Percentiles rank a stretch among this genome's conserved stretches.
Conservation (phyloP, 2,329 filamentous ascomycete genomes). For the Hymenoscyphus fraxineus region DNA sequence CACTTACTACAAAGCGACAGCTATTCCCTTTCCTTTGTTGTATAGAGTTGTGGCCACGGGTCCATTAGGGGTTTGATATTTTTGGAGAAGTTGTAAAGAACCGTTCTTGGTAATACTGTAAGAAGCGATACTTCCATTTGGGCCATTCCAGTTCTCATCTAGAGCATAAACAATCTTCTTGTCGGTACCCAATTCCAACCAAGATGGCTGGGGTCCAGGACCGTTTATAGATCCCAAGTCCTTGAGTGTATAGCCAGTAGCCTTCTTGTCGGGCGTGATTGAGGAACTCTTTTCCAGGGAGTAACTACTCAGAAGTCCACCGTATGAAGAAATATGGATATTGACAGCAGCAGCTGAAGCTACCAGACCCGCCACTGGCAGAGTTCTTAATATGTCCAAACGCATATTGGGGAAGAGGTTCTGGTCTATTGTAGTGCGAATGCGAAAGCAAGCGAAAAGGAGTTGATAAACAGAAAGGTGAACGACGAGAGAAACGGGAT, state of each 20-base stretch:
- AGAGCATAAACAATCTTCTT: conserved; percentile 29
- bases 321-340: conserved; percentile 40
- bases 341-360: conserved; percentile 13
- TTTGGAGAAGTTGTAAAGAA: conserved; percentile 38
- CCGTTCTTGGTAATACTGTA: conserved; percentile 29
- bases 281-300: conserved; percentile 28
- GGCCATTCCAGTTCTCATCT: conserved; percentile 24
- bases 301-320: conserved; percentile 36
- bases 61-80: conserved; percentile 38
- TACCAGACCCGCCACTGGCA: not conserved
- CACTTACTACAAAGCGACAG: conserved; percentile 33
- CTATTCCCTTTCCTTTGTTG: conserved; percentile 40
- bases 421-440: not conserved
- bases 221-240: conserved; percentile 22
- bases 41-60: conserved; percentile 40
- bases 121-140: conserved; percentile 23
- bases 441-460: not conserved
- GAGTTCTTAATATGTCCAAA: conserved; percentile 2
- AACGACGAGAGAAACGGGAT: conserved; percentile 2
- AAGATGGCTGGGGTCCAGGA: conserved; percentile 26
- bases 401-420: conserved; percentile 4
- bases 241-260: conserved; percentile 24
- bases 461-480: conserved; percentile 3
- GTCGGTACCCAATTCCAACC: conserved; percentile 26
- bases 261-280: conserved; percentile 14